Evolutionary conservation across 148 eudicot species (phyloP), one percentile per base, ranked within the genome.

Genomic region (Tetragonia tetragonoides): DNA sequence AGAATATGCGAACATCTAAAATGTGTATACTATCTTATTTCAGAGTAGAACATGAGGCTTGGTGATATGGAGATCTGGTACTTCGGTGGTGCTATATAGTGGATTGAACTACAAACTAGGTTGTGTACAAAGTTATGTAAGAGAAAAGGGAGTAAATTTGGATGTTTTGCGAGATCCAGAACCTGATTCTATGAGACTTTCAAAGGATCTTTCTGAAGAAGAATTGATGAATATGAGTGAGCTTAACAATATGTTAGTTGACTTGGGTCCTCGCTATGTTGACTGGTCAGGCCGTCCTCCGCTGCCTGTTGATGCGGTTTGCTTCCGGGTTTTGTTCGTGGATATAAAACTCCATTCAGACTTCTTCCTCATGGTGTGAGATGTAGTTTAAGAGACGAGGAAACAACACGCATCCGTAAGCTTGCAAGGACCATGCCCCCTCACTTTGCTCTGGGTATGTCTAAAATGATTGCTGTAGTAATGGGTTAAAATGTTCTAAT

Each of bases 61-160:
- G 85, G 97, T 95, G 75, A 95, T 95, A 81, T 95, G 93, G 94
- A 91, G 97, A 87, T 93, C 95, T 0, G 99, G 99, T 65, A 83
- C 93, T 83, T 93, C 91, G 38, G 83, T 91, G 69, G 95, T 89
- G 53, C 72, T 95, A 70, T 95, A 84, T 75, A 86, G 94, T 74
- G 99, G 99, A 82, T 83, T 89, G 89, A 40, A 86, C 66, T 93
- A 93, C 83, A 90, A 90, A 72, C 89, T 93, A 75, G 84, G 82
- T 34, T 95, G 95, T 78, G 93, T 95, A 59, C 84, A 86, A 70
- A 87, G 90, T 41, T 93, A 89, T 76, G 86, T 78, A 39, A 77
- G 80, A 78, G 84, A 85, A 49, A 83, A 74, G 70, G 77, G 82
- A 80, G 78, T 60, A 59, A 68, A 75, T 57, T 23, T 23, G 41